Percentiles rank a stretch among this genome's conserved stretches.
phyloP scores from a whole-genome alignment of 805 yeast species.

The Isabelozyma heimii region DNA sequence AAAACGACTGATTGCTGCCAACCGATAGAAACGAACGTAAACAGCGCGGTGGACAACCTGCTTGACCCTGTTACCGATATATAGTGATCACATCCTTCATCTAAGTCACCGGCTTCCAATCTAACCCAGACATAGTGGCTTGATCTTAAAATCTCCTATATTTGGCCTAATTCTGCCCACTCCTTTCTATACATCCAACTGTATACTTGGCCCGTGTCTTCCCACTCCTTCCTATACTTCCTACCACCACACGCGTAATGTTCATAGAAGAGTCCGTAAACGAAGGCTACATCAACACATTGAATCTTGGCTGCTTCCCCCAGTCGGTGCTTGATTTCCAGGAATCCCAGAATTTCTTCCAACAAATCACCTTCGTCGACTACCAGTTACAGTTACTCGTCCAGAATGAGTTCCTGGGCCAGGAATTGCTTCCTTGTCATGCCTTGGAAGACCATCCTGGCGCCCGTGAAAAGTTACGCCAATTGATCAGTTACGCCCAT shows the following conservation, averaged over 20 bases:
- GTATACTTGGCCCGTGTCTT: too few species aligned
- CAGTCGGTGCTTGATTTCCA: conserved; percentile 28
- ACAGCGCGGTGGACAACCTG: too few species aligned
- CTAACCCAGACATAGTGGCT: too few species aligned
- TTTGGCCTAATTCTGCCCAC: too few species aligned
- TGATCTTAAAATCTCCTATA: too few species aligned
- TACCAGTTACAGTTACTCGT: conserved; percentile 33
- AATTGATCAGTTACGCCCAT: conserved; percentile 23
- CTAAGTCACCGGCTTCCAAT: too few species aligned
- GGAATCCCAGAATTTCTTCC: conserved; percentile 30
- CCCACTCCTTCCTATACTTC: too few species aligned
- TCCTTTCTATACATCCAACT: too few species aligned
- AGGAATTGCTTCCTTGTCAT: conserved; percentile 15
- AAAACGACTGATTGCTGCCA: too few species aligned
- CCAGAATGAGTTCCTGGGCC: conserved; percentile 25
- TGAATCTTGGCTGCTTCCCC: conserved; percentile 39
- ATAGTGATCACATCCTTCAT: too few species aligned
- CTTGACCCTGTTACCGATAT: too few species aligned
- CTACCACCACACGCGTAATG: conserved; percentile 13
- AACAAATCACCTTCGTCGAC: conserved; percentile 34
- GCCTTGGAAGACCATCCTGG: conserved; percentile 6
- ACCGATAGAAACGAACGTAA: too few species aligned
- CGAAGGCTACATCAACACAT: conserved; percentile 22
- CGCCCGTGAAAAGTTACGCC: conserved; percentile 17
- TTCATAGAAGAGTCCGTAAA: conserved; percentile 22